Evolutionary conservation across 495 filamentous ascomycete genomes (phyloP), one percentile per base, ranked within the genome.

Genomic region (Aspergillus haitiensis): DNA sequence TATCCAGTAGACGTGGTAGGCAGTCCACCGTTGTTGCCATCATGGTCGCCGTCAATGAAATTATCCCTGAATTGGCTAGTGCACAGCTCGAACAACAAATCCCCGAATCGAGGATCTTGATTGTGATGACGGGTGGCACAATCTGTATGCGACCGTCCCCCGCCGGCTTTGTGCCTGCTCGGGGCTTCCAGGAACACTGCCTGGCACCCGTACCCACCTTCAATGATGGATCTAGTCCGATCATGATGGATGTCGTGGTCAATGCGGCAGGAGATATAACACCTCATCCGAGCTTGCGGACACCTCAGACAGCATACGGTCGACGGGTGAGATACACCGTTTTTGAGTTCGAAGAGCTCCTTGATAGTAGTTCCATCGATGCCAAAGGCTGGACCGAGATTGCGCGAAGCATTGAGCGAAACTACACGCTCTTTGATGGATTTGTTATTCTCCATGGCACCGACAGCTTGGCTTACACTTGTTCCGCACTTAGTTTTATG

Each of bases 371-470:
- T 67, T 94, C 90, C 48, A 97, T 98, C 67, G 90, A 93, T 63
- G 89, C 90, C 39, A 84, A 84, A 50, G 93, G 93, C 21, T 98
- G 94, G 94, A 85, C 87, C 1, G 82, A 92, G 69, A 97, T 98
- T 61, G 92, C 93, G 0, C 76, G 78, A 39, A 77, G 81, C 6
- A 78, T 88, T 52, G 76, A 78, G 56, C 70, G 84, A 46, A 98
- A 98, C 73, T 98, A 97, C 73, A 84, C 86, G 51, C 83, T 91
- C 5, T 98, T 92, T 68, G 94, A 98, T 72, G 92, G 87, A 18
- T 98, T 98, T 69, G 92, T 98, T 9, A 81, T 98, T 15, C 83
- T 98, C n/a, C 94, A 98, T 72, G 94, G 94, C 61, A 98, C 94
- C 3, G 94, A 98, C 71, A 92, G 87, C 55, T 78, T 98, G 54